phyloP scores from a whole-genome alignment of 108 stramenopile genomes.

The Skeletonema menzelii region DNA sequence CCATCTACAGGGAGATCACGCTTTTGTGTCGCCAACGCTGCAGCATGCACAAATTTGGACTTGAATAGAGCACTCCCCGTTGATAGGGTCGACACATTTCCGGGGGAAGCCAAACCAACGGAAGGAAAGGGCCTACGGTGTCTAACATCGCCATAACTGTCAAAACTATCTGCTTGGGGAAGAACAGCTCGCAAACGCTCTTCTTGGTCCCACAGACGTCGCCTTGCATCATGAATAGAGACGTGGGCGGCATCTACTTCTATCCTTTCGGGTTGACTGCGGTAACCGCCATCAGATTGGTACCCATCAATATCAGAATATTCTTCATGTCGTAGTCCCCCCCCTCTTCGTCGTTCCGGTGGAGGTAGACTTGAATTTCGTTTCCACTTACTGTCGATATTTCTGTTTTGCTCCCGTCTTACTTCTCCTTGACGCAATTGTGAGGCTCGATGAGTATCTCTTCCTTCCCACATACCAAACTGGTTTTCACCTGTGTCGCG shows the following conservation, averaged over 20 bases:
- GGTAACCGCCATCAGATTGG: conserved; percentile 6
- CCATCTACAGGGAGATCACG: not conserved
- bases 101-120: conserved; percentile 18
- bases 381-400: conserved; percentile 29
- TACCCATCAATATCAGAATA: conserved; percentile 17
- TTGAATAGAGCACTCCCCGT: conserved; percentile 33
- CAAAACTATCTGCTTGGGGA: conserved; percentile 13
- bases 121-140: not conserved
- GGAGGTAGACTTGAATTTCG: conserved; percentile 26
- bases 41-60: conserved; percentile 47
- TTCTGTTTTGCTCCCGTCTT: conserved; percentile 1
- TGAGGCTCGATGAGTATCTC: conserved; percentile 13
- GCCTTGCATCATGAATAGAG: conserved; percentile 27
- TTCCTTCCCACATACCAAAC: conserved; percentile 17
- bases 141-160: conserved; percentile 3
- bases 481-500: not conserved
- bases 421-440: conserved; percentile 16
- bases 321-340: not conserved
- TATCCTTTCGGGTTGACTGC: not conserved
- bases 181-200: conserved; percentile 30
- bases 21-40: conserved; percentile 30
- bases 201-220: conserved; percentile 37
- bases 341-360: conserved; percentile 4
- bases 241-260: conserved; percentile 12
- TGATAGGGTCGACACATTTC: conserved; percentile 27